Conservation (phyloP, 2,329 filamentous ascomycete genomes). For the Lizonia empirigonia region DNA sequence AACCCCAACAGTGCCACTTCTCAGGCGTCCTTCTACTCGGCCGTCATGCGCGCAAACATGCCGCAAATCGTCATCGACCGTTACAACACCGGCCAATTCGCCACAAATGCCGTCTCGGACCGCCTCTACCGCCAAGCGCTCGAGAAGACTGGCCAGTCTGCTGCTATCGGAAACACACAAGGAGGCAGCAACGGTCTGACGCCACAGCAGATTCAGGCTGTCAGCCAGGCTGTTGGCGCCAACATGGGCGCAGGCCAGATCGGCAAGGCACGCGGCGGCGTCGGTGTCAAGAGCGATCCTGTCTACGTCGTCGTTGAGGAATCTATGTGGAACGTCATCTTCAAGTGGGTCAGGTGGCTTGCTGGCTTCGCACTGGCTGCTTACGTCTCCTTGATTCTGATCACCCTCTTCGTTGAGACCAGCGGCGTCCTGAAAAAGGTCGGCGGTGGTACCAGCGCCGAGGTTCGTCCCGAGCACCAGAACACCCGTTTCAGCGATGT, state of each 20-base stretch:
- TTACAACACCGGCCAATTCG: conserved; percentile 85
- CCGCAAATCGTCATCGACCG: conserved; percentile 89
- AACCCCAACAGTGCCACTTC: conserved; percentile 85
- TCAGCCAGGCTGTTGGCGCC: conserved; percentile 81
- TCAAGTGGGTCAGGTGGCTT: conserved; percentile 91
- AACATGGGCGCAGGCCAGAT: conserved; percentile 70
- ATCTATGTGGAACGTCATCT: conserved; percentile 75
- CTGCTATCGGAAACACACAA: conserved; percentile 34
- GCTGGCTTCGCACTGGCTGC: conserved; percentile 76
- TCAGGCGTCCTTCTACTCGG: conserved; percentile 93
- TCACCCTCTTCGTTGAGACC: conserved; percentile 83
- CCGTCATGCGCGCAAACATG: conserved; percentile 89
- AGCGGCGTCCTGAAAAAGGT: conserved; percentile 81
- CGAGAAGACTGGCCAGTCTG: conserved; percentile 60
- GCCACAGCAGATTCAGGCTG: conserved; percentile 72
- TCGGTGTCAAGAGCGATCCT: conserved; percentile 80
- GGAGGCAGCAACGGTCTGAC: conserved; percentile 50
- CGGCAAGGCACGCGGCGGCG: conserved; percentile 61
- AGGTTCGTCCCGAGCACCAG: conserved; percentile 92
- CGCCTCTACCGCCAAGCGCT: conserved; percentile 79
- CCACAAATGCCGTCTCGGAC: conserved; percentile 77
- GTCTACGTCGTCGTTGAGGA: conserved; percentile 96
- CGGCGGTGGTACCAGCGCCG: conserved; percentile 71
- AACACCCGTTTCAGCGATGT: conserved; percentile 91
- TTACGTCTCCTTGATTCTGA: conserved; percentile 78